phyloP scores from a whole-genome alignment of 2,329 filamentous ascomycete genomes.

The Monosporascus sp. region DNA sequence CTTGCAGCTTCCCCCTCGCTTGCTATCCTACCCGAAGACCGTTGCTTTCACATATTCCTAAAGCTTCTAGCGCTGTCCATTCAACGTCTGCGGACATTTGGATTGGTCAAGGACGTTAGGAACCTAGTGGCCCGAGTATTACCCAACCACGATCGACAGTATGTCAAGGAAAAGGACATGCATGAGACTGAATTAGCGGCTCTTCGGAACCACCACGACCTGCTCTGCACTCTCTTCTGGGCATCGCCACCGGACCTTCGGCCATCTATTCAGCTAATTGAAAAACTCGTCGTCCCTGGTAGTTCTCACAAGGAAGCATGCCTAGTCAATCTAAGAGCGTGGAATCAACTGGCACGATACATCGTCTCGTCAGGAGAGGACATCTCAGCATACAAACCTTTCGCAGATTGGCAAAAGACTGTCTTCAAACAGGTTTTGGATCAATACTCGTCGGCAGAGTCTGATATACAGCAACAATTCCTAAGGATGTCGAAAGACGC shows the following conservation, averaged over 20 bases:
- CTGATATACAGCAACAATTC: slow-evolving; percentile 52
- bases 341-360: slow-evolving; percentile 57
- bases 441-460: slow-evolving; percentile 51
- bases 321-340: slow-evolving; percentile 57
- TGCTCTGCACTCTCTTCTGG: slow-evolving; percentile 63
- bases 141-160: slow-evolving; percentile 61
- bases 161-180: slow-evolving; percentile 56
- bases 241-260: slow-evolving; percentile 50
- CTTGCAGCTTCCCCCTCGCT: slow-evolving; percentile 43
- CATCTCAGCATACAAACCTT: slow-evolving; percentile 38
- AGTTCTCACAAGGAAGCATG: slow-evolving; percentile 63
- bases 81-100: slow-evolving; percentile 40
- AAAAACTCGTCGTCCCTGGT: slow-evolving; percentile 52
- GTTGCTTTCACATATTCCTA: slow-evolving; percentile 62
- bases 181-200: slow-evolving; percentile 57
- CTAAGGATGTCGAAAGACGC: slow-evolving; percentile 41
- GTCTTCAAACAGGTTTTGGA: slow-evolving; percentile 53
- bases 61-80: slow-evolving; percentile 58
- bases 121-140: slow-evolving; percentile 57
- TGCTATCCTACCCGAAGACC: slow-evolving; percentile 47
- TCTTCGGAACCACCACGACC: slow-evolving; percentile 63
- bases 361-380: slow-evolving; percentile 42
- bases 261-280: slow-evolving; percentile 48
- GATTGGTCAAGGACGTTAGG: slow-evolving; percentile 49
- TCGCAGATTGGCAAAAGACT: slow-evolving; percentile 51